Conservation (phyloP, 2,329 filamentous ascomycete genomes). For the Cercospora janseana region DNA sequence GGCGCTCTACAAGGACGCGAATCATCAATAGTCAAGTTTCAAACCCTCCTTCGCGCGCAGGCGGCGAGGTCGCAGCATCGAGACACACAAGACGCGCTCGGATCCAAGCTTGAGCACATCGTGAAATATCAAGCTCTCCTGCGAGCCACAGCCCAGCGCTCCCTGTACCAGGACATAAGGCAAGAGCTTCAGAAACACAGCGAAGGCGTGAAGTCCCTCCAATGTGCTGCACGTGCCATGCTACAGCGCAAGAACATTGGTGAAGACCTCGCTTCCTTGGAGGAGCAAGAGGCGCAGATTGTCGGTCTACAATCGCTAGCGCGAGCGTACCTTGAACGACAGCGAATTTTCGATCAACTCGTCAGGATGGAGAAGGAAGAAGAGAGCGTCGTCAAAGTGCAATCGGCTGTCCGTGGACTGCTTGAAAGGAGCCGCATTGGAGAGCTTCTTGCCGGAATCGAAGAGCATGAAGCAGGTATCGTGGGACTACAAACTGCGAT, state of each 20-base stretch:
- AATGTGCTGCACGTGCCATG: conserved; percentile 53
- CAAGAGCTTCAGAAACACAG: conserved; percentile 48
- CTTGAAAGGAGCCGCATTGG: conserved; percentile 72
- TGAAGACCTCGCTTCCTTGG: conserved; percentile 53
- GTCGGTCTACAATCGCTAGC: conserved; percentile 64
- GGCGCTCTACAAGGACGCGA: conserved; percentile 38
- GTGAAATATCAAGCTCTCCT: conserved; percentile 63
- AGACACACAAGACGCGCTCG: conserved; percentile 53
- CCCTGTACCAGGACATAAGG: conserved; percentile 14
- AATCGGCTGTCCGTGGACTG: conserved; percentile 75
- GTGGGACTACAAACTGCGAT: conserved; percentile 71
- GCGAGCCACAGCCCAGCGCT: conserved; percentile 60
- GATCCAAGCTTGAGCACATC: conserved; percentile 36
- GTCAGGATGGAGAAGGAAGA: conserved; percentile 68
- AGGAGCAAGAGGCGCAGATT: conserved; percentile 57
- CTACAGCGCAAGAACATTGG: conserved; percentile 46
- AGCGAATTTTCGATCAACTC: conserved; percentile 61
- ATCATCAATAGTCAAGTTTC: conserved; percentile 53
- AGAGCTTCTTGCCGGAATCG: conserved; percentile 70
- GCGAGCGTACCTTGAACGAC: conserved; percentile 64
- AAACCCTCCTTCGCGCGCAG: conserved; percentile 65
- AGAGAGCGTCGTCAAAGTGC: conserved; percentile 65
- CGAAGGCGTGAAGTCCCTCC: conserved; percentile 47
- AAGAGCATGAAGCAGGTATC: conserved; percentile 77
- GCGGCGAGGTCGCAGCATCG: conserved; percentile 57